Base-by-base conservation (phyloP, 495 filamentous ascomycete species). In the Xylaria sp. region DNA sequence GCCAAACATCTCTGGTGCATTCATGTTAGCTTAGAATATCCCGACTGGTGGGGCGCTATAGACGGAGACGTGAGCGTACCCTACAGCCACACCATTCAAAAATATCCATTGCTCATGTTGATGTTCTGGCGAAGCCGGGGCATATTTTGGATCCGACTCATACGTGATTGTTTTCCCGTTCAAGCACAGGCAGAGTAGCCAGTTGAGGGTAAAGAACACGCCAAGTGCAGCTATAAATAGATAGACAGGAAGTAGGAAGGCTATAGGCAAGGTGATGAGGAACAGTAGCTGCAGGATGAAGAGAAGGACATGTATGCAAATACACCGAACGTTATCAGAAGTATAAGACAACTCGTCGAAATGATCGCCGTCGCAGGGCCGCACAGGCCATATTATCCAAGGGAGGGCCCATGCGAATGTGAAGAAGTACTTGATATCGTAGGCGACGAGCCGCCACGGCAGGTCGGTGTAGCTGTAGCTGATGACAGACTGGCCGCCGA, bases 71-170 rank as follows among this genome's bases (percentile, higher is more conserved):
- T 44, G 68, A 70, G 80, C 80, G 64, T 82, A 85, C 89, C 90
- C 87, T 44, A 85, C 87, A 26, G 87, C 83, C 40, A 91, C 89
- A 15, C 91, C 91, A 74, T 93, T 93, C 72, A 94, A 79, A 76
- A 91, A 93, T 31, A 93, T 85, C 92, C 92, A 94, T 52, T 88
- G 84, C 77, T 94, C 92, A 71, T 89, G 80, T 29, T 82, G 76
- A 72, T 85, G 82, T 59, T 86, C 80, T 0, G 76, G 80, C 31
- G 77, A 53, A 15, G 76, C 80, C 1, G 79, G 75, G 0, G 84
- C 84, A 40, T 84, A 86, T 68, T 84, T 74, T 1, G 80, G 78
- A 19, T 84, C 78, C 9, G 82, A 84, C 15, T 75, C 73, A 67
- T 83, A 83, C 46, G 81, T 80, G 55, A 83, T 76, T 1, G 73